Conservation (phyloP, 306 rosid genomes). For the Cucurbita ficifolia region DNA sequence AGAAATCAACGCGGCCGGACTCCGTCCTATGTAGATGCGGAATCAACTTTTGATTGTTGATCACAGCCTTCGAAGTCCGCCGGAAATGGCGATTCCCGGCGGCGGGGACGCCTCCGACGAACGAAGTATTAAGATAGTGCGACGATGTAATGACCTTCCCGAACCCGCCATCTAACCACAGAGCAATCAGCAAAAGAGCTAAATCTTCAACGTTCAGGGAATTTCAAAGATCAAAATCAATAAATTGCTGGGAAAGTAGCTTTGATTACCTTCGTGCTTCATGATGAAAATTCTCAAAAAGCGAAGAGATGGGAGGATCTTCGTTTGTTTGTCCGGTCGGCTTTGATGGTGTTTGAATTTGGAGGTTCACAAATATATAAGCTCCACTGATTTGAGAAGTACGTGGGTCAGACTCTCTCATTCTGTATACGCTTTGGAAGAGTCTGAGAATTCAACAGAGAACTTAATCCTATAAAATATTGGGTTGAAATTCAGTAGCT, state of each 20-base stretch:
- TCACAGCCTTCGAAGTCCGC: background rate
- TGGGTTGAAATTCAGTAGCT: no score
- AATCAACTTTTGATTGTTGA: slow-evolving; percentile 10
- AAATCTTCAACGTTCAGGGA: background rate
- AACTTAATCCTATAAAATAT: background rate
- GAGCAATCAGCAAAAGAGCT: background rate
- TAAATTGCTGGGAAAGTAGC: background rate
- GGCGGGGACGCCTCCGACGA: slow-evolving; percentile 25
- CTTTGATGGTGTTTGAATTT: background rate
- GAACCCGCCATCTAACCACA: slow-evolving; percentile 19
- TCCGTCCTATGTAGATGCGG: slow-evolving; percentile 26
- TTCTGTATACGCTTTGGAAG: background rate
- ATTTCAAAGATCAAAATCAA: background rate
- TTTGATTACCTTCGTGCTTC: slow-evolving; percentile 15
- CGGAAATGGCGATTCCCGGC: slow-evolving; percentile 7
- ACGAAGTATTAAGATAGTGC: slow-evolving; percentile 31
- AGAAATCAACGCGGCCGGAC: slow-evolving; percentile 41
- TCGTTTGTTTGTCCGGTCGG: background rate
- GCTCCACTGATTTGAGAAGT: background rate
- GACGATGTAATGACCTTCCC: slow-evolving; percentile 15
- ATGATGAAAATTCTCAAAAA: background rate
- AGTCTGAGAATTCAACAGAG: background rate
- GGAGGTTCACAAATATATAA: background rate
- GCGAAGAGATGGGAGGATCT: background rate
- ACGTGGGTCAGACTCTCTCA: background rate